Evolutionary conservation across 2,329 filamentous ascomycete genomes (phyloP), one percentile per base, ranked within the genome.

Genomic region (Pseudogymnoascus sp.): DNA sequence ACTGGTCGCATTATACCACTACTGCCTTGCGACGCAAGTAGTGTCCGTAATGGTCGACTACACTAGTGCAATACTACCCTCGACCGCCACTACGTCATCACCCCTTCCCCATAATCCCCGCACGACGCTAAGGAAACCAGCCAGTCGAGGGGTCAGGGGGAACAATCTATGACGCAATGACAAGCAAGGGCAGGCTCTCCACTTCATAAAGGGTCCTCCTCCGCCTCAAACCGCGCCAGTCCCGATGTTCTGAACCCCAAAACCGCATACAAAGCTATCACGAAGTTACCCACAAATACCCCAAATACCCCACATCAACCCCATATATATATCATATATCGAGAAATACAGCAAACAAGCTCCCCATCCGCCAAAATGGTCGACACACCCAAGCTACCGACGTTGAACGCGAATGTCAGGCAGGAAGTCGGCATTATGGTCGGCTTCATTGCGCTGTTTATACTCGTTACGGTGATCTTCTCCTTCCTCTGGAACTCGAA

Each of bases 401-500:
- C 38, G 34, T 5, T 58, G 34, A 32, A 58, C 18, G 37, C 57
- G 28, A 58, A 58, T 7, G 18, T 38, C 18, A 18, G 18, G n/a
- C 57, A 58, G 20, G 57, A 58, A 28, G 18, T 58, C 3, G 57
- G 57, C 6, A 6, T 58, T 18, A 58, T 58, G 57, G 5, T 38
- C 32, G 57, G 57, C n/a, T 58, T 58, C 57, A 58, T 58, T 11
- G 30, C 34, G 8, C 18, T 58, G 30, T 58, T 58, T 20, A 2
- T 39, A 4, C 38, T 38, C 6, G 57, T 58, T 4, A 25, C 37
- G 8, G 16, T 18, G 22, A 2, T 58, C 12, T 58, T 58, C 70
- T 72, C 63, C 57, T 70, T 37, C 32, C 22, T 58, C 32, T 58
- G 37, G 57, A 58, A 14, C 22, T 8, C 37, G 16, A 58, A 58